Evolutionary conservation across 2,329 filamentous ascomycete genomes (phyloP).

Genomic region (Chaetothyriales sp.): DNA sequence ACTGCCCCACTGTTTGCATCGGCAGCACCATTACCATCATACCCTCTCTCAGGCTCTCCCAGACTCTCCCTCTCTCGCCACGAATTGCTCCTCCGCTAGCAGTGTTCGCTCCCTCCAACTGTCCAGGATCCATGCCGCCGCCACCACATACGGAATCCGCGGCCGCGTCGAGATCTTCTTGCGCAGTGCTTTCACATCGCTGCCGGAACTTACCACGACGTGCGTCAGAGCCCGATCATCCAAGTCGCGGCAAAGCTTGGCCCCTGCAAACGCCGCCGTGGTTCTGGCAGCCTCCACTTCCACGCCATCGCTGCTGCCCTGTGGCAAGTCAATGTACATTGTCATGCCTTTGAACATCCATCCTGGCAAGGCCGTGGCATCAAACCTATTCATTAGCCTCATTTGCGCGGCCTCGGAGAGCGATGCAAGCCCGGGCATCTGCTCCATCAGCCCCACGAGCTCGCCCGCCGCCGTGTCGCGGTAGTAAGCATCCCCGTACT

Average conservation of each 20-base stretch:
- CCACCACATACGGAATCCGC: constrained; percentile 55
- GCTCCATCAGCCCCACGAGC: constrained; percentile 28
- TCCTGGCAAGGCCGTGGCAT: constrained; percentile 18
- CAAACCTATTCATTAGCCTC: constrained; percentile 17
- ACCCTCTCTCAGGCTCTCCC: no score
- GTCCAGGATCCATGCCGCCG: constrained; percentile 57
- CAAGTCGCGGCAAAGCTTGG: constrained; percentile 39
- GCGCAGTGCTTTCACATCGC: constrained; percentile 30
- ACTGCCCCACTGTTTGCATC: no score
- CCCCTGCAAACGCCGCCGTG: constrained; percentile 57
- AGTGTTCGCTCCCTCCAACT: constrained; percentile 68
- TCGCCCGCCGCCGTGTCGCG: constrained; percentile 54
- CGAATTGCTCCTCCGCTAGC: constrained; percentile 59
- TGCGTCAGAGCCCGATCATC: constrained; percentile 53
- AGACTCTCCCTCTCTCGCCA: constrained; percentile 4
- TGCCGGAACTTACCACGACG: constrained; percentile 41
- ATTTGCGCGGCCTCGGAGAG: constrained; percentile 19
- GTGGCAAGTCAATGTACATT: constrained; percentile 28
- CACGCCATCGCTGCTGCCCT: constrained; percentile 10
- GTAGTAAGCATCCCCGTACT: constrained; percentile 70
- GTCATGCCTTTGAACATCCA: constrained; percentile 38
- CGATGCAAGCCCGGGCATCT: constrained; percentile 24
- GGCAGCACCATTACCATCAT: no score
- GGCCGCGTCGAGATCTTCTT: constrained; percentile 21
- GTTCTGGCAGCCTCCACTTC: constrained; percentile 38